These are phyloP conservation scores for Xerocomus brunneocitrinus DNA, from an alignment of 768 basidiomycete genomes.

Conservation along the genomic window DNA sequence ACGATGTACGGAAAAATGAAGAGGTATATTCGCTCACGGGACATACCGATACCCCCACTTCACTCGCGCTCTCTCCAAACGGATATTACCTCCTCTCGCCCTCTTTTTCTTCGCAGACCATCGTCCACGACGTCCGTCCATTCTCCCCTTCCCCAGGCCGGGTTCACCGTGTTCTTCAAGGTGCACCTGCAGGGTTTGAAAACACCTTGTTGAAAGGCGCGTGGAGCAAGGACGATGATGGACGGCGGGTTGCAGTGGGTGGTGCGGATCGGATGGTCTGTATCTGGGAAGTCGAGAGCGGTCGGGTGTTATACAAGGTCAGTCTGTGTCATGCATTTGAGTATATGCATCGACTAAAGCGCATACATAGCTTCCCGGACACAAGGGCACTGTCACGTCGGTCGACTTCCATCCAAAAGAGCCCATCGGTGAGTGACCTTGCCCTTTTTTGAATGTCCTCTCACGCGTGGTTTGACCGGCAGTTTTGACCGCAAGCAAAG, in stretches of 20 bases:
- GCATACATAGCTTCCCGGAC: slow-evolving; percentile 74
- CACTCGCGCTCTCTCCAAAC: slow-evolving; percentile 86
- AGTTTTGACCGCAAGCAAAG: slow-evolving; percentile 93
- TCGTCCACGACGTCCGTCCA: slow-evolving; percentile 91
- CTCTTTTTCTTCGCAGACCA: slow-evolving; percentile 81
- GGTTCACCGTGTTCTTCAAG: slow-evolving; percentile 72
- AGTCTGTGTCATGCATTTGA: slow-evolving; percentile 7
- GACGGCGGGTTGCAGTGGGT: slow-evolving; percentile 78
- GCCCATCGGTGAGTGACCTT: slow-evolving; percentile 71
- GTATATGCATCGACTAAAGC: neutral
- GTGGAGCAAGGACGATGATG: slow-evolving; percentile 86
- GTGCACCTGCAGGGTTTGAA: slow-evolving; percentile 94
- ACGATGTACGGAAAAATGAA: slow-evolving; percentile 82
- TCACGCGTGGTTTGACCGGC: slow-evolving; percentile 3
- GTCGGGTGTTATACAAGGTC: slow-evolving; percentile 76
- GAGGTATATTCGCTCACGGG: slow-evolving; percentile 77
- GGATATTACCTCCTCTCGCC: slow-evolving; percentile 86
- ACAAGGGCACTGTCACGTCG: slow-evolving; percentile 94
- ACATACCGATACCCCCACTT: slow-evolving; percentile 91
- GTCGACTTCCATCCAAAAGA: slow-evolving; percentile 96
- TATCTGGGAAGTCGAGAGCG: slow-evolving; percentile 83
- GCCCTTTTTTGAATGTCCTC: neutral
- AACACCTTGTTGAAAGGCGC: slow-evolving; percentile 75
- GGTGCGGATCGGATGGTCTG: slow-evolving; percentile 86
- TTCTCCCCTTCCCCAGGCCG: slow-evolving; percentile 84